These are phyloP conservation scores for Hevea brasiliensis DNA, from an alignment of 345 rosid genomes.

Conservation along the genomic window DNA sequence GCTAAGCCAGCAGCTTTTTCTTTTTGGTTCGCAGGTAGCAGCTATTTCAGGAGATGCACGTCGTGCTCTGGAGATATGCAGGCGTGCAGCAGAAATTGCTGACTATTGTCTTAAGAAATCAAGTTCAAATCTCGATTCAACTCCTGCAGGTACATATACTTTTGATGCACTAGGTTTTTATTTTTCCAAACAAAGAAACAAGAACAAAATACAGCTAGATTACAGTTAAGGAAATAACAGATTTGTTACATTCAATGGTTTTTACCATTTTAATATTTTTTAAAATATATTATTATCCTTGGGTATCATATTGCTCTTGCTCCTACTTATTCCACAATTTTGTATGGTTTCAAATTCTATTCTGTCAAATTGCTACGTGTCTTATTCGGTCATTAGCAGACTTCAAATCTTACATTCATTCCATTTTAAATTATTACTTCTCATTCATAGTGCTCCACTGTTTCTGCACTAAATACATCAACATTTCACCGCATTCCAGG, in stretches of 20 bases:
- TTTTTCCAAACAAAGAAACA: neutral
- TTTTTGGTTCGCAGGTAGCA: constrained; percentile 57
- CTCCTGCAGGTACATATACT: constrained; percentile 41
- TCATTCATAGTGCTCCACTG: neutral
- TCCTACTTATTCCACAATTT: neutral
- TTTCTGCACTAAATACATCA: constrained; percentile 17
- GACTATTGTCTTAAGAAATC: constrained; percentile 59
- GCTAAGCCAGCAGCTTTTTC: constrained; percentile 75
- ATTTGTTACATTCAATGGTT: neutral
- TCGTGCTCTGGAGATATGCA: constrained; percentile 93
- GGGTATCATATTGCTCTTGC: neutral
- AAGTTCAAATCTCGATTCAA: constrained; percentile 18
- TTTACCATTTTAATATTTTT: constrained; percentile 1
- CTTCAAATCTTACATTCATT: constrained; percentile 7
- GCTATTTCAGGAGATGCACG: constrained; percentile 98
- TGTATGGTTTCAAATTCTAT: neutral
- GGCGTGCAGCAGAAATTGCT: constrained; percentile 93
- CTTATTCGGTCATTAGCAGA: neutral
- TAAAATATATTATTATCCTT: neutral
- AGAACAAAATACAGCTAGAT: neutral
- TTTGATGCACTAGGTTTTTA: neutral
- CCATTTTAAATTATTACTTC: neutral
- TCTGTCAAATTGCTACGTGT: neutral
- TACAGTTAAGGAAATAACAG: neutral
- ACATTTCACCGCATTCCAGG: constrained; percentile 35